Percentiles rank a stretch among this genome's conserved stretches.
These are phyloP conservation scores for Hericium rajendrae DNA, from an alignment of 768 basidiomycete genomes.

Conservation along the genomic window DNA sequence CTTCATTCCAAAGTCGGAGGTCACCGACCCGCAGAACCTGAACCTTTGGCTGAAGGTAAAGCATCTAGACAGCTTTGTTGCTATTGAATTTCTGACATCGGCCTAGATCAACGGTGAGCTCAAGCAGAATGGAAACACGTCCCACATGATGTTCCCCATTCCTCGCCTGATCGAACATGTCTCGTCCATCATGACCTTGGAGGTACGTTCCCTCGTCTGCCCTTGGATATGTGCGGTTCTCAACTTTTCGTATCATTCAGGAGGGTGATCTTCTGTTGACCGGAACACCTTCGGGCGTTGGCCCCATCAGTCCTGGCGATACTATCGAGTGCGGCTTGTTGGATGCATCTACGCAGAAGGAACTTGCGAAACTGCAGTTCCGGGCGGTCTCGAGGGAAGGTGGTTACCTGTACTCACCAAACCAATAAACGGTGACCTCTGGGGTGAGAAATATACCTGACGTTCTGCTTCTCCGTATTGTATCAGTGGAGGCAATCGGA, in stretches of 20 bases:
- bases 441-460: no score
- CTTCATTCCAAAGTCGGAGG: conserved; percentile 68
- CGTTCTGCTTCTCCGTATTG: no score
- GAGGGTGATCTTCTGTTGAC: conserved; percentile 90
- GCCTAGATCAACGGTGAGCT: conserved; percentile 69
- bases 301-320: conserved; percentile 68
- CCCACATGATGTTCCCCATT: conserved; percentile 89
- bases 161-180: conserved; percentile 83
- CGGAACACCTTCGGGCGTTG: conserved; percentile 88
- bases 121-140: conserved; percentile 80
- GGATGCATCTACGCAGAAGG: conserved; percentile 38
- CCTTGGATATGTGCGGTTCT: background rate
- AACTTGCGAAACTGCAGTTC: conserved; percentile 57
- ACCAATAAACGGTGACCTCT: no score
- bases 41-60: conserved; percentile 64
- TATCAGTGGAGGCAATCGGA: no score
- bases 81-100: background rate
- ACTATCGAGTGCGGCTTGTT: conserved; percentile 63
- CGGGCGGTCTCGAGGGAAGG: conserved; percentile 55
- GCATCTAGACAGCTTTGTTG: background rate
- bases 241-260: conserved; percentile 27
- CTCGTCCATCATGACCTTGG: conserved; percentile 95
- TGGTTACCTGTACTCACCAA: conserved; percentile 46
- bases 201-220: conserved; percentile 36
- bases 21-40: conserved; percentile 69